A percentile compares a stretch with the other conserved stretches of the same genome.
Evolutionary conservation across 179 eudicot species (phyloP).

Genomic region (Beta corolliflora): DNA sequence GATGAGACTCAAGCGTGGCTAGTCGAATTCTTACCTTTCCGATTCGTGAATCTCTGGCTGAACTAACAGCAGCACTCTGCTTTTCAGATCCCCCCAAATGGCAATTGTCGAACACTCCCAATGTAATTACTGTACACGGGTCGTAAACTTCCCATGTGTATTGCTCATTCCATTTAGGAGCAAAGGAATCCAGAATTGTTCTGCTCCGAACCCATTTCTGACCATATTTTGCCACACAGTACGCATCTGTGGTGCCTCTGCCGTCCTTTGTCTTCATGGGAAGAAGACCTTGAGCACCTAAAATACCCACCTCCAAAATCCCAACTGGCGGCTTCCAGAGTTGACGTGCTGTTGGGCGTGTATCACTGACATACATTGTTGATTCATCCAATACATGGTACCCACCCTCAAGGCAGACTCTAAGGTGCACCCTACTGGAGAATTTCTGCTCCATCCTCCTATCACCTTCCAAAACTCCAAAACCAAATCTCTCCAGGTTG

Average conservation of each 20-base stretch:
- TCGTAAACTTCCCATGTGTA: constrained; percentile 48
- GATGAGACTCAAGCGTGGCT: constrained; percentile 43
- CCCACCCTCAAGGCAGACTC: constrained; percentile 43
- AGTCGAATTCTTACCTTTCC: constrained; percentile 44
- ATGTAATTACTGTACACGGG: constrained; percentile 43
- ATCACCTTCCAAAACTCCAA: constrained; percentile 39
- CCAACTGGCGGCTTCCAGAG: constrained; percentile 28
- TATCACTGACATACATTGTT: constrained; percentile 46
- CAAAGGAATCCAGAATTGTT: constrained; percentile 39
- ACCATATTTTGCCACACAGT: constrained; percentile 44
- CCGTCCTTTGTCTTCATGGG: constrained; percentile 44
- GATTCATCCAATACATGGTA: constrained; percentile 46
- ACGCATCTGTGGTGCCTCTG: constrained; percentile 45
- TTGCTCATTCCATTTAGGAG: constrained; percentile 50
- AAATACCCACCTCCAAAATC: constrained; percentile 21
- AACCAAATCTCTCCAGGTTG: constrained; percentile 41
- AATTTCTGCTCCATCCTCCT: constrained; percentile 40
- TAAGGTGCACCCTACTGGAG: constrained; percentile 42
- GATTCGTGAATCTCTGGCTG: constrained; percentile 42
- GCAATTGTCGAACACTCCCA: constrained; percentile 46
- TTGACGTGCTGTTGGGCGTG: constrained; percentile 46
- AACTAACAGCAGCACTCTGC: constrained; percentile 29
- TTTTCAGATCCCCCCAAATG: constrained; percentile 44
- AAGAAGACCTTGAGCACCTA: constrained; percentile 20
- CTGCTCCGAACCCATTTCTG: constrained; percentile 47